These are phyloP conservation scores for Aspergillus nanangensis DNA, from an alignment of 495 filamentous ascomycete genomes.

Conservation along the genomic window DNA sequence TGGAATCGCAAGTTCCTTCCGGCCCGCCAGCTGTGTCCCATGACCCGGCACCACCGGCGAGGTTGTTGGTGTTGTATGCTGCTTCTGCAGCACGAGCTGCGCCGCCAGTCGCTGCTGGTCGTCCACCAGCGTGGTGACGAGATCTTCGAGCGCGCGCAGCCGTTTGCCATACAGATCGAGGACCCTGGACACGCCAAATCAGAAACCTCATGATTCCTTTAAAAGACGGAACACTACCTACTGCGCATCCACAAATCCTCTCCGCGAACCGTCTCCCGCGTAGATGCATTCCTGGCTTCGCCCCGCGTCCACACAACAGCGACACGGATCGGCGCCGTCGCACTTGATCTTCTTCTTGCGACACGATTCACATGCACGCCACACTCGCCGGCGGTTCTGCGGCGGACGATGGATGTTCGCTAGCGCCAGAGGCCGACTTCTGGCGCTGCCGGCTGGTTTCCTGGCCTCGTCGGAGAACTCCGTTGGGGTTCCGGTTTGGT, in stretches of 20 bases:
- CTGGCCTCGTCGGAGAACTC: no score
- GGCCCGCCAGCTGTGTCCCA: no score
- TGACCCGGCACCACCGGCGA: no score
- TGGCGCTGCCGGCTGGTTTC: neutral
- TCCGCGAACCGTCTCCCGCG: conserved; percentile 5
- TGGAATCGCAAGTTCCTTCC: neutral
- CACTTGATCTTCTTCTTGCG: conserved; percentile 18
- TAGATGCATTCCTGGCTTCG: conserved; percentile 12
- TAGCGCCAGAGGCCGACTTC: neutral
- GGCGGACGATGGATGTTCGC: neutral
- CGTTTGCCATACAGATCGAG: conserved; percentile 1
- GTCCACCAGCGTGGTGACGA: neutral
- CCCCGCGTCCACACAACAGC: conserved; percentile 12
- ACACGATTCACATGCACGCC: conserved; percentile 25
- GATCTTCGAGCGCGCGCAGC: neutral
- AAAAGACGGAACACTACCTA: neutral
- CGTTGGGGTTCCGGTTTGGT: neutral
- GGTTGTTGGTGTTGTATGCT: neutral
- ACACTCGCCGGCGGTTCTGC: conserved; percentile 22
- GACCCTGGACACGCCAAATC: no score
- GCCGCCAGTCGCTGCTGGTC: conserved; percentile 1
- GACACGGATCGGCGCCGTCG: conserved; percentile 18
- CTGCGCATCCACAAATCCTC: conserved; percentile 14
- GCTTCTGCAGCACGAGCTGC: neutral
- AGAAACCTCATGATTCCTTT: no score